A percentile compares a stretch with the other conserved stretches of the same genome.
Evolutionary conservation across 1,284 basidiomycete species (phyloP).

Genomic region (Laetiporus sulphureus): DNA sequence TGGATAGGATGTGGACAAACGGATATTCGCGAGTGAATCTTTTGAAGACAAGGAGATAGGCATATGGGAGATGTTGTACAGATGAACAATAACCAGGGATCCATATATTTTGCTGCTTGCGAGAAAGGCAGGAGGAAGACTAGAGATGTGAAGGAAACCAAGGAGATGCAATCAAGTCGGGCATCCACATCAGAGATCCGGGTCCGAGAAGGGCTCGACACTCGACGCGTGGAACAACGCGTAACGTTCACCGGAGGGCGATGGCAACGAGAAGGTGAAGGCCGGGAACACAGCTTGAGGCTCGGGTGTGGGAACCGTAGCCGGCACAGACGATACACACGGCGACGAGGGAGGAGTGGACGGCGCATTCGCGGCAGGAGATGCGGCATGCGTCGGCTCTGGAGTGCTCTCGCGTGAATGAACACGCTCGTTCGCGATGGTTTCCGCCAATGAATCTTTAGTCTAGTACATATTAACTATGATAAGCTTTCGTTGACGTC

Average conservation of each 20-base stretch:
- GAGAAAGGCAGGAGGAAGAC: too few species aligned
- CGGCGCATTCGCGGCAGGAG: constrained; percentile 4
- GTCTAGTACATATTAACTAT: neutral
- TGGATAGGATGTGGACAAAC: too few species aligned
- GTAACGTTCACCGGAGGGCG: constrained; percentile 48
- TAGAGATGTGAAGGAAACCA: too few species aligned
- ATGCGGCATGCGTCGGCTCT: constrained; percentile 10
- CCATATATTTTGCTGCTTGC: too few species aligned
- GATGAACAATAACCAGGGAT: too few species aligned
- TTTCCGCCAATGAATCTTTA: constrained; percentile 1
- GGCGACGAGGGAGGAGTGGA: constrained; percentile 5
- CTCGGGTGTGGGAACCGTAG: constrained; percentile 59
- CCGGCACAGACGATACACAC: neutral
- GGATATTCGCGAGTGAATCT: too few species aligned
- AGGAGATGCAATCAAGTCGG: too few species aligned
- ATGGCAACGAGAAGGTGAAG: constrained; percentile 71
- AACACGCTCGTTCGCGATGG: constrained; percentile 6
- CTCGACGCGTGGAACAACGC: constrained; percentile 17
- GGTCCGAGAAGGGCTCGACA: constrained; percentile 21
- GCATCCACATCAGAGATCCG: too few species aligned
- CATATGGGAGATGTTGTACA: too few species aligned
- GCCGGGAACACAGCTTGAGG: constrained; percentile 62
- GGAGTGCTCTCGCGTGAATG: too few species aligned
- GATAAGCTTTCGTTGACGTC: too few species aligned
- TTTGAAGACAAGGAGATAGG: too few species aligned